Conservation (phyloP, 306 rosid genomes). For the Prunus davidiana region DNA sequence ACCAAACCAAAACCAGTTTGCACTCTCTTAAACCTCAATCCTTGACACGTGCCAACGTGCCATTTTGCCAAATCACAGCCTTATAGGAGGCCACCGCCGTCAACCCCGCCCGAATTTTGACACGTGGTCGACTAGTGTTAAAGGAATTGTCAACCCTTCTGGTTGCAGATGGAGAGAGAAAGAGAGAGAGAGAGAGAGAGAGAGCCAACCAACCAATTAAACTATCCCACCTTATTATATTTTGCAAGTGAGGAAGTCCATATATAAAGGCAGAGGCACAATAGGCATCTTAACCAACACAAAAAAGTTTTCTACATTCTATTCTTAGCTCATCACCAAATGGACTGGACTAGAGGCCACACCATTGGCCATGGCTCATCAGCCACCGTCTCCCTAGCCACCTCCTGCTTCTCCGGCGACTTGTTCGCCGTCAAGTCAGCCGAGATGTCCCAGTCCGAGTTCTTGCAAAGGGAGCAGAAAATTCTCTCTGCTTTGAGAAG, state of each 20-base stretch:
- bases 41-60: conserved; percentile 35
- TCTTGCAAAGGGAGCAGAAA: conserved; percentile 53
- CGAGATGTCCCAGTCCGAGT: conserved; percentile 44
- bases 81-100: conserved; percentile 16
- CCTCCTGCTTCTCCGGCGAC: conserved; percentile 21
- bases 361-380: conserved; percentile 77
- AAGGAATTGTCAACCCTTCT: conserved; percentile 46
- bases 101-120: conserved; percentile 36
- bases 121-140: conserved; percentile 42
- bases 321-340: conserved; percentile 23
- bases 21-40: conserved; percentile 19
- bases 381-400: conserved; percentile 69
- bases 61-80: conserved; percentile 15
- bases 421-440: conserved; percentile 72
- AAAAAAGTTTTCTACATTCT: not conserved
- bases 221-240: conserved; percentile 10
- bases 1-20: conserved; percentile 25
- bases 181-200: conserved; percentile 25
- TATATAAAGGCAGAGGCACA: conserved; percentile 4
- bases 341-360: conserved; percentile 79
- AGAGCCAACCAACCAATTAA: conserved; percentile 59
- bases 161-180: conserved; percentile 7
- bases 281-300: conserved; percentile 2
- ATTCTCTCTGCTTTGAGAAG: conserved; percentile 56
- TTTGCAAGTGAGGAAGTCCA: not conserved